phyloP scores from a whole-genome alignment of 169 alveolate species.

The Theileria annulata region DNA sequence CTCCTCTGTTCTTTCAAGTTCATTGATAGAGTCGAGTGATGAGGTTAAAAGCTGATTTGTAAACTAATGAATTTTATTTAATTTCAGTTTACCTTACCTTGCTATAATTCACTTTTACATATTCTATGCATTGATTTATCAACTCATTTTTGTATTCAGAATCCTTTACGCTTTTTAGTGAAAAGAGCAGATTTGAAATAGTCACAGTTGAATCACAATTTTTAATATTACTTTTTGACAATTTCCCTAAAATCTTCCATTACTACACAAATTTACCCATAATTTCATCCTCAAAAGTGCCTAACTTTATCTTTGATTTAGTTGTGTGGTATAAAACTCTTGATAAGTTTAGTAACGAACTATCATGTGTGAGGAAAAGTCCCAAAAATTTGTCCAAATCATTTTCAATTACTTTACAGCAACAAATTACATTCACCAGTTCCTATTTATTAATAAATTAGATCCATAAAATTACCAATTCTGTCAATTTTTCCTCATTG shows the following conservation, averaged over 20 bases:
- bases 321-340: conserved; percentile 10
- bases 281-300: background rate
- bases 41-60: conserved; percentile 46
- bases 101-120: conserved; percentile 1
- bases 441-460: conserved; percentile 8
- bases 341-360: background rate
- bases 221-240: background rate
- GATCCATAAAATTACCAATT: background rate
- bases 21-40: conserved; percentile 16
- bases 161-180: background rate
- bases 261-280: background rate
- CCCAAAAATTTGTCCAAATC: conserved; percentile 9
- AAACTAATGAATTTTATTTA: conserved; percentile 12
- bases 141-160: background rate
- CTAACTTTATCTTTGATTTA: background rate
- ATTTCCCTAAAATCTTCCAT: background rate
- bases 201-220: background rate
- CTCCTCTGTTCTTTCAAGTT: background rate
- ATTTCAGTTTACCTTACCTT: background rate
- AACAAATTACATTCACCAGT: conserved; percentile 7
- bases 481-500: background rate
- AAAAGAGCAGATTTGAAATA: conserved; percentile 20
- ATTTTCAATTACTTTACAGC: background rate
- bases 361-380: background rate
- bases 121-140: conserved; percentile 11